Conservation (phyloP, 345 rosid species). For the Ceriops decandra region DNA sequence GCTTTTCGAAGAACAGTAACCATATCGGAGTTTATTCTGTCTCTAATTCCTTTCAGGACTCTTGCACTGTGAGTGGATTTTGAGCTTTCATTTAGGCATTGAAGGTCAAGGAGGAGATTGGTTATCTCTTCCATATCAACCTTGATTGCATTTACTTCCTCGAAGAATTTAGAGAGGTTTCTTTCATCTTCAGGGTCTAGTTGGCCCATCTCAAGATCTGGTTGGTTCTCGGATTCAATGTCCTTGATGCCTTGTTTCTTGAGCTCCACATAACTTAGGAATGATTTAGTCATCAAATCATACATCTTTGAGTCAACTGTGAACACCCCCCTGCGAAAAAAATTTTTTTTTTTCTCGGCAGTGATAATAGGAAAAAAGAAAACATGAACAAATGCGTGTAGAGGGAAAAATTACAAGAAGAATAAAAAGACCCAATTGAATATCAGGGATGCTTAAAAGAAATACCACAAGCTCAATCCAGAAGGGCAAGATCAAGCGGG, state of each 20-base stretch:
- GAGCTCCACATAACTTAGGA: conserved; percentile 27
- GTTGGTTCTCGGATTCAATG: conserved; percentile 13
- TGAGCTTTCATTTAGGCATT: conserved; percentile 20
- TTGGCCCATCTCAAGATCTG: conserved; percentile 27
- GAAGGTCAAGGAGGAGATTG: conserved; percentile 24
- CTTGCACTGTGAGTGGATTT: conserved; percentile 22
- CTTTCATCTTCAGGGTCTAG: conserved; percentile 15
- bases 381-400: no score
- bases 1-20: conserved; percentile 27
- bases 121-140: conserved; percentile 26
- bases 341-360: background rate
- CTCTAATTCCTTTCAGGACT: conserved; percentile 25
- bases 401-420: no score
- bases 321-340: conserved; percentile 17
- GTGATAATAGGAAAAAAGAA: no score
- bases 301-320: conserved; percentile 19
- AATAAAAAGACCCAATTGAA: no score
- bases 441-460: background rate
- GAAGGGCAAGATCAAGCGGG: background rate
- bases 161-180: conserved; percentile 19
- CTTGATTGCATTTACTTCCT: conserved; percentile 20
- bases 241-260: background rate
- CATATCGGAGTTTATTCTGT: conserved; percentile 27
- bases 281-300: conserved; percentile 24
- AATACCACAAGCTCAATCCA: background rate